Base-by-base conservation (phyloP, 2,329 filamentous ascomycete genomes). In the Sarocladium oryzae region DNA sequence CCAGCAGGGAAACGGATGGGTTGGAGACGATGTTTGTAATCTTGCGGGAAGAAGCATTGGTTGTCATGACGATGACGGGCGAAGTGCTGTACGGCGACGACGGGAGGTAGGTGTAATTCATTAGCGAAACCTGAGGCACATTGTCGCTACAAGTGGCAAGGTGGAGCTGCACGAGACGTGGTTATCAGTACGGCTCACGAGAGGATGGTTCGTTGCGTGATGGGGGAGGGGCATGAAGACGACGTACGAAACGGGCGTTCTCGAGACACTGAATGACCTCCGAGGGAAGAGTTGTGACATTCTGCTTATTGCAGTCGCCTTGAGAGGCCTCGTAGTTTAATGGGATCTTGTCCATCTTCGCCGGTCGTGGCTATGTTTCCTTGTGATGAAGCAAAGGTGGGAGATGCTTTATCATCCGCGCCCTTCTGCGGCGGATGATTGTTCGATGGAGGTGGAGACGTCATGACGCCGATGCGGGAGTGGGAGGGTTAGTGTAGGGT, bases 81-180 rank as follows among this genome's bases (percentile, higher is more conserved):
- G 73, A 70, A 49, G 77, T 64, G 35, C 81, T 78, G 68, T 83
- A 86, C 35, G 83, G 84, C 15, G 87, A 88, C 5, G 78, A 83
- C 35, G 90, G 86, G 20, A 99, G 86, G 71, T 96, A 97, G 63
- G 93, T 97, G 75, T 97, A 97, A 75, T 95, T 96, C 93, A 99
- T 99, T 57, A 99, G 82, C 33, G 90, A 95, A 58, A 97, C 89
- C 67, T 97, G 89, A 9, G 93, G 93, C 56, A 84, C 76, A 62
- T 93, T 86, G 58, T 86, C 78, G 60, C 83, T 83, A 68, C 88
- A 95, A 52, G 93, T 99, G 60, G 93, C 91, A 50, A 99, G 86
- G 69, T 99, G 93, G 58, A 99, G 89, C 90, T 96, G 62, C 59
- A 28, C 48, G 41, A 55, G 37, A 50, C 24, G 30, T 18, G 24